These are phyloP conservation scores for Trifolium repens DNA, from an alignment of 306 rosid genomes.

Conservation along the genomic window DNA sequence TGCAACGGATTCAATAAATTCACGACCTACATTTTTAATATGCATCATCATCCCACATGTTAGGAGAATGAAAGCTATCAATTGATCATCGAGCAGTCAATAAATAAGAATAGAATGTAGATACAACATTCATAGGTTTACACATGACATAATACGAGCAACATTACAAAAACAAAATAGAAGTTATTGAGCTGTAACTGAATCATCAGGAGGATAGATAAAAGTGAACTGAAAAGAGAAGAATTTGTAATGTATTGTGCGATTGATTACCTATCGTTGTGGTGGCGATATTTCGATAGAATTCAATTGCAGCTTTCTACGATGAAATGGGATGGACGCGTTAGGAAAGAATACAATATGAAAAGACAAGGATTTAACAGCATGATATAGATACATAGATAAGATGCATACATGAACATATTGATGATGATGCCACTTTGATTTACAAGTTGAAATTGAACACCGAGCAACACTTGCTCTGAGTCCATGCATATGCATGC, in stretches of 20 bases:
- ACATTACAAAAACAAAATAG: background rate
- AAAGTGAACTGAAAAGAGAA: background rate
- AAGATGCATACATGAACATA: constrained; percentile 45
- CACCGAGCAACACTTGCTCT: constrained; percentile 53
- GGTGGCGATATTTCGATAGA: constrained; percentile 35
- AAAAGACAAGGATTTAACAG: background rate
- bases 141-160: constrained; percentile 3
- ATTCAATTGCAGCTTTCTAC: constrained; percentile 26
- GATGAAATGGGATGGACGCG: background rate
- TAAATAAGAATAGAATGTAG: background rate
- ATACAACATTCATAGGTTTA: background rate
- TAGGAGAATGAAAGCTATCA: background rate
- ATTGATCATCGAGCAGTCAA: background rate
- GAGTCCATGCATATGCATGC: constrained; percentile 43
- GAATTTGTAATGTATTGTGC: background rate
- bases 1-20: constrained; percentile 42
- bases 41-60: background rate
- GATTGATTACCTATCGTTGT: constrained; percentile 35
- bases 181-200: background rate
- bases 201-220: background rate
- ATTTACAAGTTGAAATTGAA: constrained; percentile 50
- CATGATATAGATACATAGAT: background rate
- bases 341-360: constrained; percentile 6
- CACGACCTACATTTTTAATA: constrained; percentile 44
- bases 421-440: constrained; percentile 44